phyloP scores from a whole-genome alignment of 306 rosid genomes.

The Cicer arietinum region DNA sequence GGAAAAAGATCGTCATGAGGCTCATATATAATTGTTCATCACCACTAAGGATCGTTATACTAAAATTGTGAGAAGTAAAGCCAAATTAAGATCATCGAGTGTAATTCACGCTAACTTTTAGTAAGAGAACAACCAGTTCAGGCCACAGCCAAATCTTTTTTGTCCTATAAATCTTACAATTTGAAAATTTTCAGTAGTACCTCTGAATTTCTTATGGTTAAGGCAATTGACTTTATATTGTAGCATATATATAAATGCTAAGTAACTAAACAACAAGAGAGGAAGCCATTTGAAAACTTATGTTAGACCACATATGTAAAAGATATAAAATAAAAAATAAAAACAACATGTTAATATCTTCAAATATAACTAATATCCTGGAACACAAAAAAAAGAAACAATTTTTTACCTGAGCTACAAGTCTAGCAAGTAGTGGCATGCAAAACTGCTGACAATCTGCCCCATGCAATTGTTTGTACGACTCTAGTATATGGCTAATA shows the following conservation, averaged over 20 bases:
- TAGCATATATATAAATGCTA: conserved; percentile 16
- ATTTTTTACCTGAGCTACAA: conserved; percentile 86
- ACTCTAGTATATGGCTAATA: conserved; percentile 71
- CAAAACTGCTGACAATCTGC: conserved; percentile 76
- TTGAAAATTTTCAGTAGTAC: conserved; percentile 10
- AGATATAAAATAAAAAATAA: neutral
- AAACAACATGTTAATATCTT: conserved; percentile 8
- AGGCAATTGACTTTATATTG: conserved; percentile 13
- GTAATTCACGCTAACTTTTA: neutral
- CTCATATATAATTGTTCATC: neutral
- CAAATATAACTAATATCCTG: conserved; percentile 13
- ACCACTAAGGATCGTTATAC: neutral
- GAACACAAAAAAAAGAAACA: conserved; percentile 22
- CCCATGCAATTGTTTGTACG: conserved; percentile 64
- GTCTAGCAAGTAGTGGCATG: conserved; percentile 82
- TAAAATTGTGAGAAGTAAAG: neutral
- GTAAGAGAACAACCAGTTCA: conserved; percentile 2
- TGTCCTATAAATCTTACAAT: conserved; percentile 29
- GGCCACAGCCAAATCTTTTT: conserved; percentile 16
- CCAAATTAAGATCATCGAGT: too few relatives aligned
- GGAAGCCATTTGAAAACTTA: conserved; percentile 23
- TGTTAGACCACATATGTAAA: conserved; percentile 31
- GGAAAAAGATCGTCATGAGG: neutral
- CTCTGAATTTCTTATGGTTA: conserved; percentile 8
- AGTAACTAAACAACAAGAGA: conserved; percentile 30